Evolutionary conservation across 441 rosid genomes (phyloP).

Genomic region (Populus trichocarpa): DNA sequence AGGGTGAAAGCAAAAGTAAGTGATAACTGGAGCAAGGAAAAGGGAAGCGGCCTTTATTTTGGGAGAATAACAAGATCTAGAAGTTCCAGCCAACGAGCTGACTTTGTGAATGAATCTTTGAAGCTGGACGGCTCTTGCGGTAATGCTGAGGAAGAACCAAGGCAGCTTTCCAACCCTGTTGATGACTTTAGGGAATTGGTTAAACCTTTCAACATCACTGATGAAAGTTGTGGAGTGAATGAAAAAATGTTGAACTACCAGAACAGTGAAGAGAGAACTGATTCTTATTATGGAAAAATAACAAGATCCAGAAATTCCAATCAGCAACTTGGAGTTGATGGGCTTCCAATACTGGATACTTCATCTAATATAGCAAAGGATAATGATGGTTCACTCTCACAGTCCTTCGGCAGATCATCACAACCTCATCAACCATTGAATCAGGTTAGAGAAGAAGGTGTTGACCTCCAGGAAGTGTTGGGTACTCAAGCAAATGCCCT

Average conservation of each 20-base stretch:
- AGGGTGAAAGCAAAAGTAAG: constrained; percentile 27
- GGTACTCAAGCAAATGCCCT: constrained; percentile 15
- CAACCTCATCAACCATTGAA: constrained; percentile 14
- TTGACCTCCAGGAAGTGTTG: constrained; percentile 22
- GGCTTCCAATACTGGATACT: neutral
- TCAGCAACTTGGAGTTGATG: constrained; percentile 3
- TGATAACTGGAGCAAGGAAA: constrained; percentile 31
- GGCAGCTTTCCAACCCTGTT: constrained; percentile 7
- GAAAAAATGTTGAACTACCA: constrained; percentile 4
- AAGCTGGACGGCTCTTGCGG: constrained; percentile 16
- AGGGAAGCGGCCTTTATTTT: constrained; percentile 21
- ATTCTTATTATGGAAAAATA: constrained; percentile 16
- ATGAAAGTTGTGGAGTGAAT: constrained; percentile 9
- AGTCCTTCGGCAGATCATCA: constrained; percentile 15
- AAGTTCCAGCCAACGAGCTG: constrained; percentile 30
- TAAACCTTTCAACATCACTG: constrained; percentile 1
- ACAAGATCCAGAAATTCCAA: constrained; percentile 10
- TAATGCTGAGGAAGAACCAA: constrained; percentile 21
- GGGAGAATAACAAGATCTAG: constrained; percentile 41
- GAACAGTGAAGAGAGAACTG: constrained; percentile 1
- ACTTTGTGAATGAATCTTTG: constrained; percentile 23
- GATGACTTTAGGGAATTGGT: constrained; percentile 6
- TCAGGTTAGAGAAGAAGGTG: constrained; percentile 13
- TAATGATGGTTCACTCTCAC: constrained; percentile 6
- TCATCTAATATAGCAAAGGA: constrained; percentile 12